Conservation (phyloP, 1,284 basidiomycete genomes). For the Coniophora puteana region DNA sequence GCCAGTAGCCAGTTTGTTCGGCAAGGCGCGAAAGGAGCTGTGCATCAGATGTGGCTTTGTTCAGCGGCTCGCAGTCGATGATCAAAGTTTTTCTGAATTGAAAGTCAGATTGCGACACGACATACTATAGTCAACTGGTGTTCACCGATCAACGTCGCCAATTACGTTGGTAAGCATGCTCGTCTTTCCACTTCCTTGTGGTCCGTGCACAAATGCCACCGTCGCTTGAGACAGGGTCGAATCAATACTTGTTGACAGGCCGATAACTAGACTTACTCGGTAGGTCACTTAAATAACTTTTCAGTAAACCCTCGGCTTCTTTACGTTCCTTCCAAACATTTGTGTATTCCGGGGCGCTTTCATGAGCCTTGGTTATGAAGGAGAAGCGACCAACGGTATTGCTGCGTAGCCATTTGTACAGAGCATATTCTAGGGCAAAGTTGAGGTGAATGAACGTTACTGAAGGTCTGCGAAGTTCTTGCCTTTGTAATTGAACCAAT, state of each 20-base stretch:
- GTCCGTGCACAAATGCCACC: constrained; percentile 84
- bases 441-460: constrained; percentile 6
- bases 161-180: constrained; percentile 65
- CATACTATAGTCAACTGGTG: constrained; percentile 7
- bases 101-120: constrained; percentile 1
- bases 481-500: constrained; percentile 80
- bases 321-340: constrained; percentile 80
- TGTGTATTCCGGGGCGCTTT: constrained; percentile 16
- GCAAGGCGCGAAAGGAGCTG: constrained; percentile 71
- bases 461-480: constrained; percentile 14
- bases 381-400: constrained; percentile 53
- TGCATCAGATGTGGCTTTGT: constrained; percentile 71
- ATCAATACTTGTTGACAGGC: neutral
- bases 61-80: constrained; percentile 82
- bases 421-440: constrained; percentile 45
- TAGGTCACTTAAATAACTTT: constrained; percentile 68
- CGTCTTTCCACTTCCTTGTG: constrained; percentile 88
- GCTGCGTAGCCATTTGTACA: constrained; percentile 65
- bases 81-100: constrained; percentile 57
- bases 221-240: constrained; percentile 40
- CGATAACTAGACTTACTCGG: constrained; percentile 46
- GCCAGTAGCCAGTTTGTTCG: constrained; percentile 86
- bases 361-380: constrained; percentile 18
- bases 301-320: constrained; percentile 70
- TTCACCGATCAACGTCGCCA: constrained; percentile 56